These are phyloP conservation scores for Thelephora terrestris DNA, from an alignment of 1,284 basidiomycete genomes.

Conservation along the genomic window DNA sequence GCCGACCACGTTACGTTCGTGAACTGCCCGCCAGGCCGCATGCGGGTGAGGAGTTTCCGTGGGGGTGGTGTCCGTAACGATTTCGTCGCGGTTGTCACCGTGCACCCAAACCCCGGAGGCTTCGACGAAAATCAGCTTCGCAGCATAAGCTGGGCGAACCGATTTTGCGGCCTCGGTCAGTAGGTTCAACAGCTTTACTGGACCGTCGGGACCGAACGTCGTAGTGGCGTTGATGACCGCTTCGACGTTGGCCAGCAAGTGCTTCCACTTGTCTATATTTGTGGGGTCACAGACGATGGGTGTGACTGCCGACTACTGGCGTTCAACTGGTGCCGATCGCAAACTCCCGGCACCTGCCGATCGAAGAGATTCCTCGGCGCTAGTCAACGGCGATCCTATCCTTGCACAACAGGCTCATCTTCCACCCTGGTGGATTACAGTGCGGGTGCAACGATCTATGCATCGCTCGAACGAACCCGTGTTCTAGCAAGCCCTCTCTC, in stretches of 20 bases:
- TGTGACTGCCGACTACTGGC: constrained; percentile 31
- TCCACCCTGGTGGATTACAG: too few relatives aligned
- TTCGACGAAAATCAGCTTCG: constrained; percentile 40
- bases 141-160: constrained; percentile 23
- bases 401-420: too few relatives aligned
- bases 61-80: constrained; percentile 28
- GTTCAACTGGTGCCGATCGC: too few relatives aligned
- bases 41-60: constrained; percentile 19
- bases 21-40: constrained; percentile 26
- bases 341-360: too few relatives aligned
- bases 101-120: constrained; percentile 41
- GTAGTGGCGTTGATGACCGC: constrained; percentile 39
- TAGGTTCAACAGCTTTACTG: too few relatives aligned
- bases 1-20: constrained; percentile 27
- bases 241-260: constrained; percentile 31
- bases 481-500: too few relatives aligned
- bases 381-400: too few relatives aligned
- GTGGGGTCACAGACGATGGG: constrained; percentile 33
- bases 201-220: constrained; percentile 20
- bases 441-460: too few relatives aligned
- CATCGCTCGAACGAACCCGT: too few relatives aligned
- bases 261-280: constrained; percentile 28
- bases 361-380: too few relatives aligned
- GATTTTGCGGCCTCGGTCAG: constrained; percentile 22
- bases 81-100: constrained; percentile 26